Evolutionary conservation across 805 yeast species (phyloP), one percentile per base, ranked within the genome.

Genomic region (Starmerella apicola): DNA sequence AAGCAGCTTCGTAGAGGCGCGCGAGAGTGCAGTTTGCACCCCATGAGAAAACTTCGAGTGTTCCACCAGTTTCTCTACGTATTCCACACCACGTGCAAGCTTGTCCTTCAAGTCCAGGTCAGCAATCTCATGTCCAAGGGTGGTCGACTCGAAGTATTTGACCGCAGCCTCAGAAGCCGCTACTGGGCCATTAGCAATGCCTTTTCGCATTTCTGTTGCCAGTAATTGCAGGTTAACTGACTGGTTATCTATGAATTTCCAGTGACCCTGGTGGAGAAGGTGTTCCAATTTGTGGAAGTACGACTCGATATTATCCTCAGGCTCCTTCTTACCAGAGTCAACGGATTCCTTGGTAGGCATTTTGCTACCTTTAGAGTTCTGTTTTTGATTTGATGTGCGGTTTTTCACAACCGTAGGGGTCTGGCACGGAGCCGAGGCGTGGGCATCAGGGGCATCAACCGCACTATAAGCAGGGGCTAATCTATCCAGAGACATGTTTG

Each of bases 1-100:
- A 31, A 88, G 61, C 41, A 76, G 69, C 33, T 78, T 49, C 16
- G 52, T 47, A 25, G 50, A 47, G 17, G 66, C 59, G 32, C 38
- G 22, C 16, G 41, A 23, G 6, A 54, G 36, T 3, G 58, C 55
- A 5, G 41, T 39, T 39, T 53, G 56, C 12, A 55, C 35, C 5
- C 50, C 35, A 38, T 34, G 39, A 7, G 46, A 40, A n/a, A 51
- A 42, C 37, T 54, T 53, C 38, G 51, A 51, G 29, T 43, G 44
- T 49, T 64, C 68, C 32, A 61, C 45, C 28, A 51, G 49, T 17
- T 44, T 46, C 43, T 65, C 70, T 15, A 65, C 40, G 24, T 50
- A 51, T 28, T 50, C 49, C 40, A 60, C 43, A 16, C 57, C 60
- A n/a, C 50, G 49, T 5, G 42, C 37, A 15, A 55, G 51, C 41